Evolutionary conservation across 805 yeast genomes (phyloP), one percentile per base, ranked within the genome.

Genomic region (Millerago galiae): DNA sequence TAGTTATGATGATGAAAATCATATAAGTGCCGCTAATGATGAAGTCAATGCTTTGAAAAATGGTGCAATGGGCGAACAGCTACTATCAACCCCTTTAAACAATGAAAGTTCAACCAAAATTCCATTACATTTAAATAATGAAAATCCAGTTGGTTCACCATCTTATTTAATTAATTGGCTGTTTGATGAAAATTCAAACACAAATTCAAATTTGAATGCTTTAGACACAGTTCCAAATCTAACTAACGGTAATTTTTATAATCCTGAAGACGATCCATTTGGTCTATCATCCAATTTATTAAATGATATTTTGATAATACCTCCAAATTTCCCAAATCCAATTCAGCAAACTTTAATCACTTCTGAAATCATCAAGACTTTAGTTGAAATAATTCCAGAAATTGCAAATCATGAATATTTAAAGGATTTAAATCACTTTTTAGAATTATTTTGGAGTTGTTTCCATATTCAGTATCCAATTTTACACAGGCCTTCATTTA

Each of bases 401-500:
- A 40, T 57, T 21, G 50, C 51, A 1, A 29, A 46, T 14, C 58
- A 57, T 41, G 50, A 50, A 32, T 43, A 51, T 29, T 37, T 57
- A 8, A 42, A 45, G 16, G 44, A 53, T 18, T 42, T 56, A n/a
- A 51, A 49, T n/a, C 46, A 52, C 13, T 57, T 55, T 37, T 35
- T 57, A 34, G 59, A 52, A 29, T 30, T 57, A 8, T 57, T 44
- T 34, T 57, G 61, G 61, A 52, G 44, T 11, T 45, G 51, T 32
- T 57, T 57, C 48, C 61, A 57, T 42, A 44, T 77, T 4, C 81
- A 76, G 51, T 68, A 66, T 46, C 76, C 77, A 10, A 62, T 73
- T 18, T 43, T 72, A 30, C 77, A 72, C 45, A 65, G 65, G 35
- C 72, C 72, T 67, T 58, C 86, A 72, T 58, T 71, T 75, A 65